Evolutionary conservation across 1,284 basidiomycete genomes (phyloP).

Genomic region (Cerrena zonata): DNA sequence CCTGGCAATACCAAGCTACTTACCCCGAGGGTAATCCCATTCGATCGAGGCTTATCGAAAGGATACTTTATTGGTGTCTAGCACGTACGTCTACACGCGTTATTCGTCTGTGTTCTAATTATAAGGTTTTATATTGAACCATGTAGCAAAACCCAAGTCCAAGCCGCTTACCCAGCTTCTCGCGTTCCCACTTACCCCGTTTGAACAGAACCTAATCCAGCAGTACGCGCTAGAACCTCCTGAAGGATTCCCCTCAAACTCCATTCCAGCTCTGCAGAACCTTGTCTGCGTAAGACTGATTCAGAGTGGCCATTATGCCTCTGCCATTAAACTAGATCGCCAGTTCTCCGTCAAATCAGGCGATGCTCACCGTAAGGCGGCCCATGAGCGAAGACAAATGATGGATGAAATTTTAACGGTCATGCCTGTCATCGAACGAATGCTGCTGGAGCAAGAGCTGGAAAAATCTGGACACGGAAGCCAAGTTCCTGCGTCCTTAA

Average conservation of each 20-base stretch:
- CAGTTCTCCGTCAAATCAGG: slow-evolving; percentile 41
- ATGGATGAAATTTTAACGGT: slow-evolving; percentile 60
- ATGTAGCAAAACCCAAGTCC: slow-evolving; percentile 52
- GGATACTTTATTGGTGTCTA: slow-evolving; percentile 63
- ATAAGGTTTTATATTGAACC: slow-evolving; percentile 4
- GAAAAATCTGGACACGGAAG: slow-evolving; percentile 19
- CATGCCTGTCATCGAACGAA: slow-evolving; percentile 54
- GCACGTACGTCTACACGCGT: slow-evolving; percentile 46
- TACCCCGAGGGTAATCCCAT: slow-evolving; percentile 53
- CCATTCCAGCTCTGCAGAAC: slow-evolving; percentile 66
- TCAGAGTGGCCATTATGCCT: slow-evolving; percentile 65
- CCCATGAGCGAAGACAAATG: slow-evolving; percentile 57
- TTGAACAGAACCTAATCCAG: slow-evolving; percentile 55
- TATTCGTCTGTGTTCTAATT: not conserved
- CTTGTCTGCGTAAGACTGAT: slow-evolving; percentile 77
- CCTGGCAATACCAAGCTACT: slow-evolving; percentile 67
- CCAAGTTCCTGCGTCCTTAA: slow-evolving; percentile 12
- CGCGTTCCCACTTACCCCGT: slow-evolving; percentile 55
- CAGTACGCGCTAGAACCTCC: slow-evolving; percentile 55
- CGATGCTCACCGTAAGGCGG: slow-evolving; percentile 16
- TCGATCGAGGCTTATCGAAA: slow-evolving; percentile 49
- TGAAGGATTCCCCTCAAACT: slow-evolving; percentile 37
- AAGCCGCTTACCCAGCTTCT: slow-evolving; percentile 54
- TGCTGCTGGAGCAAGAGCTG: slow-evolving; percentile 47
- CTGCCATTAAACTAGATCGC: slow-evolving; percentile 72